Conservation (phyloP, 1,139 yeast species). For the Citeromyces hawaiiensis region DNA sequence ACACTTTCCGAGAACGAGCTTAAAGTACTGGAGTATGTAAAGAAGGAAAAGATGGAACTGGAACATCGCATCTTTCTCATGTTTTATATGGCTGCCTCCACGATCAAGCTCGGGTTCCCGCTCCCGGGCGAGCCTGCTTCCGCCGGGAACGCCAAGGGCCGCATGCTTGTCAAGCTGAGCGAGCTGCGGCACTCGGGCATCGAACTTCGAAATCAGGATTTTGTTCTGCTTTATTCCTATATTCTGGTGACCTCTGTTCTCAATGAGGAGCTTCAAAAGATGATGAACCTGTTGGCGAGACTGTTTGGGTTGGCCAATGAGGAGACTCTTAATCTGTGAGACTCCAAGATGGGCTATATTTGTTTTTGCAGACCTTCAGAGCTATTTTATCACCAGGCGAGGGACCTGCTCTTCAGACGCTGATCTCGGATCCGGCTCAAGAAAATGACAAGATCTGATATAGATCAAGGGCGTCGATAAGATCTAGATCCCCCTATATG, state of each 20-base stretch:
- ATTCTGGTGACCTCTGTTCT: constrained; percentile 59
- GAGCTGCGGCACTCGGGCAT: constrained; percentile 26
- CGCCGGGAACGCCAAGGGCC: constrained; percentile 61
- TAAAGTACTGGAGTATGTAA: constrained; percentile 40
- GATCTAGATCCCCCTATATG: too few species aligned
- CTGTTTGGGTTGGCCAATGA: constrained; percentile 36
- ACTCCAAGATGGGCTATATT: background rate
- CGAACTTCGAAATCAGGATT: constrained; percentile 44
- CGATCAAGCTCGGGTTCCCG: constrained; percentile 65
- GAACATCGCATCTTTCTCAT: constrained; percentile 61
- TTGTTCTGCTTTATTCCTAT: constrained; percentile 63
- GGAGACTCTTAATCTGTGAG: constrained; percentile 13
- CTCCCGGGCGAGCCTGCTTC: constrained; percentile 68
- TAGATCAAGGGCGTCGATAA: too few species aligned
- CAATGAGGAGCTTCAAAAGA: constrained; percentile 47
- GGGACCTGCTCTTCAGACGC: too few species aligned
- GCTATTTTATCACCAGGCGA: too few species aligned
- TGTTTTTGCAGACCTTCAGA: too few species aligned
- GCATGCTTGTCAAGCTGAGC: constrained; percentile 51
- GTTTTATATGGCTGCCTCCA: constrained; percentile 69
- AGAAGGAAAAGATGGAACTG: constrained; percentile 49
- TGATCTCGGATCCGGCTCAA: too few species aligned
- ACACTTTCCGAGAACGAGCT: constrained; percentile 37
- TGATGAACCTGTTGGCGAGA: constrained; percentile 38
- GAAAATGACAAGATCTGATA: too few species aligned